These are phyloP conservation scores for Xylaria sp. DNA, from an alignment of 2,329 filamentous ascomycete genomes.

Conservation along the genomic window DNA sequence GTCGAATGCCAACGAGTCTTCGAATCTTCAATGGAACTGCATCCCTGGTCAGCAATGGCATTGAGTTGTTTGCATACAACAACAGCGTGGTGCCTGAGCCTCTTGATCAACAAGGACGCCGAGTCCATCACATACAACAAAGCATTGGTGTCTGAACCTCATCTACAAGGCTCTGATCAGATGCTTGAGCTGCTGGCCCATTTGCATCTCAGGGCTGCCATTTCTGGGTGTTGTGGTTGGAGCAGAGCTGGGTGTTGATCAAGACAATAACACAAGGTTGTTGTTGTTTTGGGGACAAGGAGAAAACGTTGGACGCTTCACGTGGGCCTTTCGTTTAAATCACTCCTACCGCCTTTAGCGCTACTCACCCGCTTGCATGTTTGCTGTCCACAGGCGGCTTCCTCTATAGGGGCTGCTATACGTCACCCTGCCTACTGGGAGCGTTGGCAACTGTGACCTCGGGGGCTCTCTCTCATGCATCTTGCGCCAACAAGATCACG, in stretches of 20 bases:
- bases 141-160: not conserved
- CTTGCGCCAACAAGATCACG: not conserved
- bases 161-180: not conserved
- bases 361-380: constrained; percentile 12
- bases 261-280: not conserved
- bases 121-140: not conserved
- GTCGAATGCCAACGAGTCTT: not conserved
- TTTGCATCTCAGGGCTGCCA: not conserved
- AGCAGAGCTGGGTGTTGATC: not conserved
- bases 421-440: no score
- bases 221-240: not conserved
- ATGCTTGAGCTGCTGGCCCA: not conserved
- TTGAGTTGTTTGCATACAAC: no score
- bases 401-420: not conserved
- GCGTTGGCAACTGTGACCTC: no score
- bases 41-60: constrained; percentile 3
- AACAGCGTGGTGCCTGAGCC: no score
- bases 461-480: not conserved
- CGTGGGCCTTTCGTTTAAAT: constrained; percentile 29
- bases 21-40: constrained; percentile 2
- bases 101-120: not conserved
- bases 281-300: no score
- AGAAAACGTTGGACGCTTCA: constrained; percentile 27
- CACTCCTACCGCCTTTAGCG: constrained; percentile 23
- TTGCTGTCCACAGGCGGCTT: constrained; percentile 30